Evolutionary conservation across 805 yeast species (phyloP).

Genomic region (Brettanomyces naardenensis): DNA sequence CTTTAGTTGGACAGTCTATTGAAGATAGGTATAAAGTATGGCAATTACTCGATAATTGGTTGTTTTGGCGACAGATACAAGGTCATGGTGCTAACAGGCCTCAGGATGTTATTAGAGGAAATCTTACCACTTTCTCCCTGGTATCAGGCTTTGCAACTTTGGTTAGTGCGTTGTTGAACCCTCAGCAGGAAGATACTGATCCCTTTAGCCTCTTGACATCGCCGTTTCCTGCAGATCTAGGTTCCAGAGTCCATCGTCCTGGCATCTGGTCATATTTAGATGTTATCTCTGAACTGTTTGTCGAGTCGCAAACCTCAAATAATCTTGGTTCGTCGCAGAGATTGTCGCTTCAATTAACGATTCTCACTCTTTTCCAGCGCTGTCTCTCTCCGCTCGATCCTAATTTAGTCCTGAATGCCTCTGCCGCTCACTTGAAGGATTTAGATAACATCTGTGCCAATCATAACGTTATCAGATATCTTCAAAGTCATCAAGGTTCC

Average conservation of each 20-base stretch:
- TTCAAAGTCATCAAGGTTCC: constrained; percentile 65
- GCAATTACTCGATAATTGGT: constrained; percentile 64
- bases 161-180: constrained; percentile 30
- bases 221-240: constrained; percentile 58
- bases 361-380: constrained; percentile 43
- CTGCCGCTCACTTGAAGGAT: constrained; percentile 35
- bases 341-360: constrained; percentile 41
- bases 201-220: constrained; percentile 33
- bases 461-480: constrained; percentile 37
- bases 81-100: constrained; percentile 18
- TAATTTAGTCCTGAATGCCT: constrained; percentile 41
- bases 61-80: constrained; percentile 32
- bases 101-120: constrained; percentile 27
- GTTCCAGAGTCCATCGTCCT: constrained; percentile 47
- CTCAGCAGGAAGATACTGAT: constrained; percentile 20
- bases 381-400: constrained; percentile 46
- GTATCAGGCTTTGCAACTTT: constrained; percentile 51
- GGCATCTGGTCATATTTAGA: constrained; percentile 82
- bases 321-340: constrained; percentile 28
- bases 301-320: constrained; percentile 36
- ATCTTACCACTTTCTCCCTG: constrained; percentile 4
- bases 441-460: constrained; percentile 40
- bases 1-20: constrained; percentile 42
- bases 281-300: constrained; percentile 63
- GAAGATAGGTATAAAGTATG: constrained; percentile 47